Base-by-base conservation (phyloP, 352 stramenopile genomes). In the Phytopythium vexans region DNA sequence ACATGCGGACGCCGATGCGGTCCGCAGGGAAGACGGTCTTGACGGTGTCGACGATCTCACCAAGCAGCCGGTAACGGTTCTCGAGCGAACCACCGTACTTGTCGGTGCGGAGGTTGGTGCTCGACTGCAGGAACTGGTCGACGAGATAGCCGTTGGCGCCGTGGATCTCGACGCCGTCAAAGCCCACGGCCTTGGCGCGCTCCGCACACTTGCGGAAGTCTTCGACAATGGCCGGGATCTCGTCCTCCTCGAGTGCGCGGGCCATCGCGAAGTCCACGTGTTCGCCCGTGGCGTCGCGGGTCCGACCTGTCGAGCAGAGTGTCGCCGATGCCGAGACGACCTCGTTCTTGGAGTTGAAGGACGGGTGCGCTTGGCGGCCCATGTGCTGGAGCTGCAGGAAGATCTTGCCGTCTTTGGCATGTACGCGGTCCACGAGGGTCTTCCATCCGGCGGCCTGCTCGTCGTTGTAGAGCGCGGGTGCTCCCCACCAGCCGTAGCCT, bases 71-170 rank as follows among this genome's bases (percentile, higher is more conserved):
- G 15, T 70, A 70, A 32, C 86, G 80, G 62, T 93, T 95, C 56
- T 95, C 82, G 34, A 88, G 66, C 38, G 62, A 85, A 15, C 88
- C 86, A 21, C 86, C 88, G 52, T 95, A 95, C 45, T 81, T 54
- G 60, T 95, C 88, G 2, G 69, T 92, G 33, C 77, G 77, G 45
- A 71, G 49, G 65, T 96, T 97, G 39, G 58, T 78, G 41, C 59
- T 49, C 1, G 62, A 69, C 58, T 92, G 73, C 8, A 97, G 62
- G 64, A 96, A 96, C 49, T 92, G 72, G 58, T 97, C 86, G 39
- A 97, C 60, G 3, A 98, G 66, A 42, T 97, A 98, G 1, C 90
- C 92, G 55, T 97, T 95, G 3, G 82, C 89, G 6, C 34, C 61
- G 63, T 97, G 92, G 94, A 69, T 66, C 15, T 69, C 56, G 7